Evolutionary conservation across 1,139 yeast genomes (phyloP).

Genomic region (Suhomyces taliae): DNA sequence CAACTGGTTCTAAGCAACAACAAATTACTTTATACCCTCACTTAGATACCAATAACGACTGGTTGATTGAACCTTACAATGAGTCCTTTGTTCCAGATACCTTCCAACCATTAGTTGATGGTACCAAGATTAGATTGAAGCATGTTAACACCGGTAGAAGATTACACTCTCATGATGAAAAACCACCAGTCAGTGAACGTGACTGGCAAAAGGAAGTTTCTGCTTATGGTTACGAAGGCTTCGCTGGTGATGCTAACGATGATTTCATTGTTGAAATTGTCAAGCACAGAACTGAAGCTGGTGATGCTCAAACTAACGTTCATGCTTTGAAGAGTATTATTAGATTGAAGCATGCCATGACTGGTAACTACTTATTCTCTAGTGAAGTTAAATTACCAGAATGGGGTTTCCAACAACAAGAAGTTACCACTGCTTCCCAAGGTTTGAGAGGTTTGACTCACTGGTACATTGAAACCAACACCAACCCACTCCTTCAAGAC

Average conservation of each 20-base stretch:
- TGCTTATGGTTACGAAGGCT: slow-evolving; percentile 88
- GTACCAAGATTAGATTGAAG: slow-evolving; percentile 74
- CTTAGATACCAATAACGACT: slow-evolving; percentile 81
- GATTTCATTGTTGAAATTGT: slow-evolving; percentile 90
- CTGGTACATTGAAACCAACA: slow-evolving; percentile 88
- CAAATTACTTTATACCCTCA: slow-evolving; percentile 94
- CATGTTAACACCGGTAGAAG: slow-evolving; percentile 74
- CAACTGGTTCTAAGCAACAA: slow-evolving; percentile 93
- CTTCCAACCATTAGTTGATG: slow-evolving; percentile 70
- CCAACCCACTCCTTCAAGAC: slow-evolving; percentile 34
- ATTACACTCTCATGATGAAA: slow-evolving; percentile 93
- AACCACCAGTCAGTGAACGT: slow-evolving; percentile 87
- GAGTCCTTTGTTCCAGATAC: slow-evolving; percentile 49
- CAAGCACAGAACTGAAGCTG: slow-evolving; percentile 52
- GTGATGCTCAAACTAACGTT: slow-evolving; percentile 60
- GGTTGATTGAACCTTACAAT: slow-evolving; percentile 75
- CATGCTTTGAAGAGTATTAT: slow-evolving; percentile 82
- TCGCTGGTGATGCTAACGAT: slow-evolving; percentile 93
- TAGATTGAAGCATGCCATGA: slow-evolving; percentile 84
- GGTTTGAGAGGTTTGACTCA: slow-evolving; percentile 73
- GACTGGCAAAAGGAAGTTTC: slow-evolving; percentile 98
- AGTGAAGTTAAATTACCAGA: slow-evolving; percentile 84
- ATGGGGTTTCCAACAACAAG: slow-evolving; percentile 98
- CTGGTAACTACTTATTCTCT: slow-evolving; percentile 88
- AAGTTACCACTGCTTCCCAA: slow-evolving; percentile 86